phyloP scores from a whole-genome alignment of 1,284 basidiomycete species.

The Ceratobasidium sp. region DNA sequence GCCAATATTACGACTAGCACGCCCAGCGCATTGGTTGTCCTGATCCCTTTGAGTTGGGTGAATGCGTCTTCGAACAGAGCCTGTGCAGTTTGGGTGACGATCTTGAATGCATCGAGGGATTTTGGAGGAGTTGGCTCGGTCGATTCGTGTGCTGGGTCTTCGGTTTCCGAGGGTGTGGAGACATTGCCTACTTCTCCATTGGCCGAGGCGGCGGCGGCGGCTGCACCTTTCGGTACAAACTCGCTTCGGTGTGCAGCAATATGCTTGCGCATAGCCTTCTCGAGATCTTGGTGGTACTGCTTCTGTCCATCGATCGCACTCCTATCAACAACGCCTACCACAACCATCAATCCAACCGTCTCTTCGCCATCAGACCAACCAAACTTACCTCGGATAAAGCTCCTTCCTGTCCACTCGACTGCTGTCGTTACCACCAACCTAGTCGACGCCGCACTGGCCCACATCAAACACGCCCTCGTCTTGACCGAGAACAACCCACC shows the following conservation, averaged over 20 bases:
- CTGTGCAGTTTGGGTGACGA: background rate
- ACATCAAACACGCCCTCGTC: conserved; percentile 93
- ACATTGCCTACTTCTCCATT: conserved; percentile 36
- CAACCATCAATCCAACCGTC: conserved; percentile 2
- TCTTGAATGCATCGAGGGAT: background rate
- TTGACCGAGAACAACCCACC: conserved; percentile 93
- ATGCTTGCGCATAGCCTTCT: conserved; percentile 85
- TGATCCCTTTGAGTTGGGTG: conserved; percentile 7
- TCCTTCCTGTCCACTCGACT: conserved; percentile 95
- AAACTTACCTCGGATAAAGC: conserved; percentile 89
- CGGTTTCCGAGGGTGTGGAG: conserved; percentile 29
- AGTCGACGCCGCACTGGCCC: conserved; percentile 84
- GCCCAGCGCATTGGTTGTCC: conserved; percentile 50
- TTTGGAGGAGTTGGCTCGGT: conserved; percentile 68
- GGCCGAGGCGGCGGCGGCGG: conserved; percentile 56
- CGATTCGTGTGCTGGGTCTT: conserved; percentile 48
- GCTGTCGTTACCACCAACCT: conserved; percentile 87
- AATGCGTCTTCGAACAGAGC: conserved; percentile 18
- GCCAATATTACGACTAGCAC: conserved; percentile 77
- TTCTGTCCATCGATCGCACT: conserved; percentile 94
- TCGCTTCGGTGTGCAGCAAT: conserved; percentile 89
- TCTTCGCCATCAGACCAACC: background rate
- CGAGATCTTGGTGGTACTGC: conserved; percentile 85
- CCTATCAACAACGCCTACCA: conserved; percentile 88
- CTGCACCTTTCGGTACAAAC: conserved; percentile 83